Base-by-base conservation (phyloP, 371 early-diverging fungal genomes). In the Capniomyces stellatus region DNA sequence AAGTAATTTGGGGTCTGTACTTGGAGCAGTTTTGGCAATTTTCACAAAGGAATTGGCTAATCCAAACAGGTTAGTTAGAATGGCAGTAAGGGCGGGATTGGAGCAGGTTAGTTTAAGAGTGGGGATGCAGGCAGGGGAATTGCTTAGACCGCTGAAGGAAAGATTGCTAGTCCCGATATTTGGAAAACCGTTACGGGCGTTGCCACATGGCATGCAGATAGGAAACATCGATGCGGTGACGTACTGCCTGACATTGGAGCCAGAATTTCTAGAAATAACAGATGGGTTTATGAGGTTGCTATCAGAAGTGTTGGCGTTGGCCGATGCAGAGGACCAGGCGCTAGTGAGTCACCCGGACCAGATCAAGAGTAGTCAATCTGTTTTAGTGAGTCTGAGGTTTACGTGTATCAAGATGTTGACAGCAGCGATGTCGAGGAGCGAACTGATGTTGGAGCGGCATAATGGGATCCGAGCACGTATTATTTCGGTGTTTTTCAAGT, bases 181-280 rank as follows among this genome's bases (percentile, higher is more conserved):
- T 69, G 79, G 91, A 29, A 95, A 95, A 62, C 98, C 98, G 2
- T 67, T 98, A 54, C 85, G 98, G 6, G 92, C 96, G 0, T 72
- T 97, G 21, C 92, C 97, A 0, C 85, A 90, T 69, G 79, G 87
- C 31, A 87, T 92, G 84, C 97, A 95, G 66, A 96, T 98, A 25
- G 98, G 97, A 8, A 81, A 92, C 60, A 93, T 93, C 56, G 98
- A 97, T 58, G 97, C 97, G 19, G 87, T 97, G 55, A 94, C 94
- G 0, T 97, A 91, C 65, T 92, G 93, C 54, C 70, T 98, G 52
- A 75, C 83, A 0, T 67, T 96, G n/a, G 75, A 82, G 2, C 95
- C 96, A 30, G 81, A 91, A 1, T 79, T 97, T 60, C 64, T 96
- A 42, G 77, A 77, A 42, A 91, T 93, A 58, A 89, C 82, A 46